Conservation (phyloP, 2,329 filamentous ascomycete genomes). For the Emergomyces africanus region DNA sequence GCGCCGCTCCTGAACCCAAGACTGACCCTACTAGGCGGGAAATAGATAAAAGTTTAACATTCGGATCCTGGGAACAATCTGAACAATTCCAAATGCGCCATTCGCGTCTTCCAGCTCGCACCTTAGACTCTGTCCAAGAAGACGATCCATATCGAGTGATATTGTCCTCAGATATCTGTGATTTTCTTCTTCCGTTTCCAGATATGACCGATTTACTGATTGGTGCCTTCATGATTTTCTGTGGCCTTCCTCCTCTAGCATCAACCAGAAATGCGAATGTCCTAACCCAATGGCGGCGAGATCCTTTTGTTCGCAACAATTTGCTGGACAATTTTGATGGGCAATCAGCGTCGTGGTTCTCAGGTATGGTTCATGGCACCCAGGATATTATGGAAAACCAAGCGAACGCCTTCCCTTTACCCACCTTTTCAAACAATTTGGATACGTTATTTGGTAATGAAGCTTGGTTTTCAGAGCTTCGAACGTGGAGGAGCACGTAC, state of each 20-base stretch:
- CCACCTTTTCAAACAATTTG: constrained; percentile 29
- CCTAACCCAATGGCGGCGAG: constrained; percentile 32
- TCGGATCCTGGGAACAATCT: constrained; percentile 34
- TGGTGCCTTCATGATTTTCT: constrained; percentile 59
- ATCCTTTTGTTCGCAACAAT: constrained; percentile 42
- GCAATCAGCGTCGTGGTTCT: constrained; percentile 17
- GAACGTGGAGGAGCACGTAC: constrained; percentile 18
- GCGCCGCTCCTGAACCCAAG: constrained; percentile 23
- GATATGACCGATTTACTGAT: constrained; percentile 37
- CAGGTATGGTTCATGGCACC: constrained; percentile 1
- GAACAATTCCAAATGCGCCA: constrained; percentile 41
- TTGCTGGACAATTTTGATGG: constrained; percentile 19
- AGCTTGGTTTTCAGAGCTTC: constrained; percentile 37
- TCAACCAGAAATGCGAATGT: constrained; percentile 13
- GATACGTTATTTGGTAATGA: constrained; percentile 43
- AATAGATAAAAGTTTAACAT: constrained; percentile 19
- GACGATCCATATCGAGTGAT: constrained; percentile 76
- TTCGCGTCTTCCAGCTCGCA: constrained; percentile 54
- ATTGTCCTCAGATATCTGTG: constrained; percentile 62
- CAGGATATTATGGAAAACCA: constrained; percentile 7
- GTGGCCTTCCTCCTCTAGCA: constrained; percentile 46
- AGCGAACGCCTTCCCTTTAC: constrained; percentile 24
- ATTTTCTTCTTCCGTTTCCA: constrained; percentile 39
- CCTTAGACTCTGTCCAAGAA: constrained; percentile 59
- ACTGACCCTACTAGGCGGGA: constrained; percentile 13